A percentile compares a stretch with the other conserved stretches of the same genome.
These are phyloP conservation scores for Aspergillus heteromorphus DNA, from an alignment of 495 filamentous ascomycete species.

Conservation along the genomic window DNA sequence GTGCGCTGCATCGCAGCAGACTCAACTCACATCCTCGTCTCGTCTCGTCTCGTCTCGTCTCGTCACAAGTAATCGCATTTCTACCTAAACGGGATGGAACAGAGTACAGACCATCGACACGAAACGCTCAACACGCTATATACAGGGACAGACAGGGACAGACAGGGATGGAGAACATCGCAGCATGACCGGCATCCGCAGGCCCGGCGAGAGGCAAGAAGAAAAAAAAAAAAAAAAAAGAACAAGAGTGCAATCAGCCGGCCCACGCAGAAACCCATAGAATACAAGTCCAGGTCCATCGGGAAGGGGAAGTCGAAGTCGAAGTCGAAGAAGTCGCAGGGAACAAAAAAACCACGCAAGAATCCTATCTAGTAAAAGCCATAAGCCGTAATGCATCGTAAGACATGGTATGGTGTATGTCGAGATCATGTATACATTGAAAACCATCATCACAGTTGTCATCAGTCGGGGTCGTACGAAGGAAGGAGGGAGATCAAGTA, in stretches of 20 bases:
- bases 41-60: no score
- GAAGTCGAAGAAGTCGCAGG: no score
- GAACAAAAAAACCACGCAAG: slow-evolving; percentile 7
- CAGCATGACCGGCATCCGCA: background rate
- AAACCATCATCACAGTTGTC: background rate
- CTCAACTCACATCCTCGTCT: no score
- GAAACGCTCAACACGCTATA: slow-evolving; percentile 6
- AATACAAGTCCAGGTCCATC: slow-evolving; percentile 12
- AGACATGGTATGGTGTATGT: no score
- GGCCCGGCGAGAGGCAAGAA: no score
- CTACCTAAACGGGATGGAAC: background rate
- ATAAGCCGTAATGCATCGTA: slow-evolving; percentile 6
- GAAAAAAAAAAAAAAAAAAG: no score
- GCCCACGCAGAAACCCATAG: slow-evolving; percentile 1
- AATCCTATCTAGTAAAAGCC: background rate
- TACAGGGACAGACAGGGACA: slow-evolving; percentile 8
- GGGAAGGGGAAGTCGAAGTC: no score
- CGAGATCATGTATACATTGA: slow-evolving; percentile 10
- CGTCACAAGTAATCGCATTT: no score
- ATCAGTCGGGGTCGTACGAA: slow-evolving; percentile 1
- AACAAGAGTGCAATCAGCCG: background rate
- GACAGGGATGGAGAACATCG: background rate
- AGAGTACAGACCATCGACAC: background rate
- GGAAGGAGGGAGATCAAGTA: slow-evolving; percentile 9
- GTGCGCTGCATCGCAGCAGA: no score